Evolutionary conservation across 257 asterid genomes (phyloP).

Genomic region (Nicotiana tabacum): DNA sequence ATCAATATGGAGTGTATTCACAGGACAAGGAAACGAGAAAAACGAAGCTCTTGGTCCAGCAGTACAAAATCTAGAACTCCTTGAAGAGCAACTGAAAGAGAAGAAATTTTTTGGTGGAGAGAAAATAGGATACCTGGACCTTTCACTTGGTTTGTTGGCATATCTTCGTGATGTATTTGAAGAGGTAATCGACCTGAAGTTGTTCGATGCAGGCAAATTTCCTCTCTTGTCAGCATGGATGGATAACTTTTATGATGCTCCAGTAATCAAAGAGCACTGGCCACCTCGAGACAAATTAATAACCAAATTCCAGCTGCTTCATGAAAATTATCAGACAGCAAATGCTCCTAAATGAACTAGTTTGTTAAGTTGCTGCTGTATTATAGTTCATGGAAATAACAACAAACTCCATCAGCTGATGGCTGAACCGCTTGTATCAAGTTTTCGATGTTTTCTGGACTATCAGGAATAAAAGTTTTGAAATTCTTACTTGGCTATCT

Average conservation of each 20-base stretch:
- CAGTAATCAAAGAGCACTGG: slow-evolving; percentile 44
- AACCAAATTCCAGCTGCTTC: slow-evolving; percentile 38
- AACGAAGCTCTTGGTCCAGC: slow-evolving; percentile 35
- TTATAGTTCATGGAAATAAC: background rate
- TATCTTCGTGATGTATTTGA: slow-evolving; percentile 38
- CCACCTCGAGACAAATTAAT: slow-evolving; percentile 59
- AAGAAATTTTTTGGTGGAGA: slow-evolving; percentile 61
- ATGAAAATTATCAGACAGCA: slow-evolving; percentile 25
- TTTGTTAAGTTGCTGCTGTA: background rate
- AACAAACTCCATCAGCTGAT: background rate
- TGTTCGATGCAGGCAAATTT: slow-evolving; percentile 36
- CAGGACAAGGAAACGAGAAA: slow-evolving; percentile 32
- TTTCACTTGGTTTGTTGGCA: slow-evolving; percentile 52
- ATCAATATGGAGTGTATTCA: slow-evolving; percentile 32
- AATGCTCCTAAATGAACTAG: slow-evolving; percentile 23
- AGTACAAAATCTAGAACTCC: slow-evolving; percentile 26
- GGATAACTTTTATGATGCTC: slow-evolving; percentile 33
- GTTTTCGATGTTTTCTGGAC: background rate
- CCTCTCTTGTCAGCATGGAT: slow-evolving; percentile 55
- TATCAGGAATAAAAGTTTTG: background rate
- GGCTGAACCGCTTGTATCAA: background rate
- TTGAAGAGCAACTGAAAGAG: slow-evolving; percentile 45
- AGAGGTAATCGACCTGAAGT: slow-evolving; percentile 32
- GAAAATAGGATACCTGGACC: slow-evolving; percentile 51
- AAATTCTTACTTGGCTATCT: background rate